Conservation (phyloP, 2,329 filamentous ascomycete genomes). For the Lasiodiplodia sp. region DNA sequence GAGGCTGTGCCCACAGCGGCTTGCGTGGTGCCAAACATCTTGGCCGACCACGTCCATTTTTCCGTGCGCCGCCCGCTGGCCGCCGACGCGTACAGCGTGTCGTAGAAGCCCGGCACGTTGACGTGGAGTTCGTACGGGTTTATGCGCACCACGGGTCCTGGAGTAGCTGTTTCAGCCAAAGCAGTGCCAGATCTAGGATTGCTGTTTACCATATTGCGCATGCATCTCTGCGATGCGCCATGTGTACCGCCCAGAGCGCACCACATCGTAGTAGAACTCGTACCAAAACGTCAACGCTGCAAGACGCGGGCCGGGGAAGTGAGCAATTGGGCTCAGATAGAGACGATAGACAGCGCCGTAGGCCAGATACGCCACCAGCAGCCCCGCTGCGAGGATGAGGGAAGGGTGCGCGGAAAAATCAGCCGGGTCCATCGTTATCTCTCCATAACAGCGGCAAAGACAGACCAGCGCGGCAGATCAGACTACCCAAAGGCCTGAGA, state of each 20-base stretch:
- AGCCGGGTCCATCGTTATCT: neutral
- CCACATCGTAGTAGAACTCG: constrained; percentile 35
- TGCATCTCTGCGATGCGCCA: constrained; percentile 33
- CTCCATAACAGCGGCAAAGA: neutral
- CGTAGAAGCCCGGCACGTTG: constrained; percentile 37
- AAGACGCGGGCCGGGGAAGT: constrained; percentile 33
- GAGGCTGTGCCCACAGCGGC: constrained; percentile 36
- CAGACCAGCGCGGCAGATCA: neutral
- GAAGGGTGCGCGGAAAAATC: constrained; percentile 3
- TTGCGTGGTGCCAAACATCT: constrained; percentile 39
- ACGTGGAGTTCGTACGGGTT: constrained; percentile 37
- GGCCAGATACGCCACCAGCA: constrained; percentile 5
- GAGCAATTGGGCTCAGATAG: constrained; percentile 17
- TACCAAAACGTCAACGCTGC: constrained; percentile 35
- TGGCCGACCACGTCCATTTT: constrained; percentile 36
- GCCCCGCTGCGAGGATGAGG: neutral
- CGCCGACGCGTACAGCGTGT: constrained; percentile 43
- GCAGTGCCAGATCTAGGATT: neutral
- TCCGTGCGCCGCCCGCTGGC: constrained; percentile 35
- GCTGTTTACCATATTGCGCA: constrained; percentile 32
- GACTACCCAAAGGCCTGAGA: neutral
- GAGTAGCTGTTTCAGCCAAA: neutral
- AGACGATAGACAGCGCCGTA: constrained; percentile 32
- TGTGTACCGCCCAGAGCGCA: constrained; percentile 28
- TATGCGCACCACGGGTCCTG: constrained; percentile 38